A percentile compares a stretch with the other conserved stretches of the same genome.
Evolutionary conservation across 805 yeast species (phyloP).

Genomic region (Helenozyma baotianmanensis): DNA sequence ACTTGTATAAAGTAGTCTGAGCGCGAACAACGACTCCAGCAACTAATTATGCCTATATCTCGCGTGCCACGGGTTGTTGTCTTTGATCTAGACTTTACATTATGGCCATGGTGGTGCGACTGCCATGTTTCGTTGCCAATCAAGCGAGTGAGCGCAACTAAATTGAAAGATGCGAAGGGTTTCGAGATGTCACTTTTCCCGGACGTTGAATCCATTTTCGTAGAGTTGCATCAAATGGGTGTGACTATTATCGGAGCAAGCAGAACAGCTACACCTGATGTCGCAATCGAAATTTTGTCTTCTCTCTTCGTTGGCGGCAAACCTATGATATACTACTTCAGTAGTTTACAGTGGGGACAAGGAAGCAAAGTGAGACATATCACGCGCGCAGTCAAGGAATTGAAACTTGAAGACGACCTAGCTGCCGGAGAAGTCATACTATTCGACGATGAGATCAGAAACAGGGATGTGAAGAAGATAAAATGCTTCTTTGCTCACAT

Average conservation of each 20-base stretch:
- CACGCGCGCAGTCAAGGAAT: slow-evolving; percentile 39
- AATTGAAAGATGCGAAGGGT: slow-evolving; percentile 52
- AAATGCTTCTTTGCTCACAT: slow-evolving; percentile 71
- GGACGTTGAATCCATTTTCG: slow-evolving; percentile 64
- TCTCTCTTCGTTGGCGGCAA: slow-evolving; percentile 49
- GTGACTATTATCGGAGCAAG: slow-evolving; percentile 68
- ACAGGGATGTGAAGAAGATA: slow-evolving; percentile 65
- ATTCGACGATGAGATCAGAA: slow-evolving; percentile 78
- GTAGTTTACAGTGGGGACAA: slow-evolving; percentile 65
- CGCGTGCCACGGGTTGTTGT: no score
- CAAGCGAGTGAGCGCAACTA: slow-evolving; percentile 17
- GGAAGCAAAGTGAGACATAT: slow-evolving; percentile 59
- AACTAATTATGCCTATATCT: no score
- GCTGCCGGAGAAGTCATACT: slow-evolving; percentile 36
- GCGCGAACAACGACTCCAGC: no score
- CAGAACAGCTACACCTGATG: slow-evolving; percentile 71
- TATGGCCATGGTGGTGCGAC: slow-evolving; percentile 86
- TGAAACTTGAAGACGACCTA: slow-evolving; percentile 48
- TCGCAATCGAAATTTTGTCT: slow-evolving; percentile 62
- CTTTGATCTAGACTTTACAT: slow-evolving; percentile 70
- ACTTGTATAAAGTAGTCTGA: no score
- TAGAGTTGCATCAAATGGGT: slow-evolving; percentile 42
- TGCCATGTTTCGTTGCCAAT: slow-evolving; percentile 60
- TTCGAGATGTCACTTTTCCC: slow-evolving; percentile 52
- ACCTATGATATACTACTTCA: slow-evolving; percentile 51